Conservation (phyloP, 257 asterid species). For the Salvia miltiorrhiza region DNA sequence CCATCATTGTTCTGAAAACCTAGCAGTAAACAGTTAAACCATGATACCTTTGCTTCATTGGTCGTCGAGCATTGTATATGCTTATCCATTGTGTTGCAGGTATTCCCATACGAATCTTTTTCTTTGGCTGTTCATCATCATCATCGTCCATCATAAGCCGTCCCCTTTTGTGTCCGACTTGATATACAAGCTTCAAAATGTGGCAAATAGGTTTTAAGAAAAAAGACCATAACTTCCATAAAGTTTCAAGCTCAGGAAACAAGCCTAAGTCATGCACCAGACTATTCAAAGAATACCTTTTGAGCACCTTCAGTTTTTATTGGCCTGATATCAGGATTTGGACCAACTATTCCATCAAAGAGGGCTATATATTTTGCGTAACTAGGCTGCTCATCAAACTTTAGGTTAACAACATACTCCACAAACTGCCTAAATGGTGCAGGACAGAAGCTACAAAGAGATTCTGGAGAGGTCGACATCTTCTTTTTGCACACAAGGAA, state of each 20-base stretch:
- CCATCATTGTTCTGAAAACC: not conserved
- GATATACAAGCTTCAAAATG: constrained; percentile 39
- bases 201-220: not conserved
- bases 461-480: constrained; percentile 65
- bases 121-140: constrained; percentile 58
- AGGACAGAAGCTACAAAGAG: constrained; percentile 60
- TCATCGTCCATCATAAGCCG: constrained; percentile 41
- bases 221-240: not conserved
- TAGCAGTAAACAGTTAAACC: not conserved
- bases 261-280: not conserved
- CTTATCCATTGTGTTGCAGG: constrained; percentile 71
- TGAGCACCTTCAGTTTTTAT: constrained; percentile 66
- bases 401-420: constrained; percentile 48
- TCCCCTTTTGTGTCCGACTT: constrained; percentile 64
- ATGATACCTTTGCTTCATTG: constrained; percentile 63
- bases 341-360: constrained; percentile 65
- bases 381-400: constrained; percentile 69
- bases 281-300: constrained; percentile 37
- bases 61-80: constrained; percentile 53
- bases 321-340: constrained; percentile 63
- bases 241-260: not conserved
- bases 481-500: constrained; percentile 72
- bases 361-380: constrained; percentile 58
- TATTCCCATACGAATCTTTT: constrained; percentile 61
- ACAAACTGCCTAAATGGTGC: constrained; percentile 55